Evolutionary conservation across 306 rosid genomes (phyloP).

Genomic region (Purshia tridentata): DNA sequence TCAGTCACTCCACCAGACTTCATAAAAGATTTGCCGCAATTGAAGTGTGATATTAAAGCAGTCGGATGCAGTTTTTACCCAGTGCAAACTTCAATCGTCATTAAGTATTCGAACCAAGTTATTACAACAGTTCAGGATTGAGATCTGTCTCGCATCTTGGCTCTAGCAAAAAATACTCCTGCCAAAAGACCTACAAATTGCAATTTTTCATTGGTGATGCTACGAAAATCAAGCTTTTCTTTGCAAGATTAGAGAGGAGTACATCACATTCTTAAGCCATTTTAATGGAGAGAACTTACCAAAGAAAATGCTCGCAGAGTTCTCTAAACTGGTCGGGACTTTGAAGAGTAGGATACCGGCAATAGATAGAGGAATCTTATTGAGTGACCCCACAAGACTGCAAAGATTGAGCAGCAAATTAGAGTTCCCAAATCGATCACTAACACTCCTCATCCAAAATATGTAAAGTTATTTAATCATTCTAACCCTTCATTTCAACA

Average conservation of each 20-base stretch:
- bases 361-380: slow-evolving; percentile 93
- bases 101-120: not conserved
- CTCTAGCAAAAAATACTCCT: slow-evolving; percentile 91
- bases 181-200: slow-evolving; percentile 80
- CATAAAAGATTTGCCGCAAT: not conserved
- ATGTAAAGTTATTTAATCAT: not conserved
- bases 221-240: slow-evolving; percentile 14
- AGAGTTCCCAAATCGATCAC: not conserved
- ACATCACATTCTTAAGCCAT: not conserved
- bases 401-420: slow-evolving; percentile 35
- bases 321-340: slow-evolving; percentile 93
- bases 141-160: slow-evolving; percentile 81
- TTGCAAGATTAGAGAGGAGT: not conserved
- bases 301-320: slow-evolving; percentile 82
- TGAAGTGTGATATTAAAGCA: slow-evolving; percentile 21
- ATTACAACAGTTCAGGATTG: slow-evolving; percentile 33
- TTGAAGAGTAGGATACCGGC: slow-evolving; percentile 89
- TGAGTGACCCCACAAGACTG: slow-evolving; percentile 97
- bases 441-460: not conserved
- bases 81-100: not conserved
- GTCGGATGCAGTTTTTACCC: slow-evolving; percentile 10
- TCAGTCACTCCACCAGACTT: slow-evolving; percentile 2
- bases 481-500: not conserved
- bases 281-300: slow-evolving; percentile 51
- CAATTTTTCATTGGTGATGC: slow-evolving; percentile 25